phyloP scores from a whole-genome alignment of 176 grass and related monocot species.

The Olyra latifolia region DNA sequence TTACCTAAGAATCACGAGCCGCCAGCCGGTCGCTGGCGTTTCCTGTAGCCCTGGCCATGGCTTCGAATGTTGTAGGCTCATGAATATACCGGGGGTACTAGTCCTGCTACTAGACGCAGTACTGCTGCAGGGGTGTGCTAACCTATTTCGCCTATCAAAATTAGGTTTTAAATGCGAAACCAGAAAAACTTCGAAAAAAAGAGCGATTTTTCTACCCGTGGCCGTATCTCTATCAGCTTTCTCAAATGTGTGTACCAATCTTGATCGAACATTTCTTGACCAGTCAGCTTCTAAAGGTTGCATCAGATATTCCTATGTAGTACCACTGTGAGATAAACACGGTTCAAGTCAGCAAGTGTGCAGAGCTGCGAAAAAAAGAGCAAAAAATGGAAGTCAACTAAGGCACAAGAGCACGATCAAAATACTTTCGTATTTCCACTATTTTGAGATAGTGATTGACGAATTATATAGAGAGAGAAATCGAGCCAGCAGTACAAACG shows the following conservation, averaged over 20 bases:
- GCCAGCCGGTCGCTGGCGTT: neutral
- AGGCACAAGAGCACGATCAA: neutral
- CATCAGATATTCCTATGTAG: neutral
- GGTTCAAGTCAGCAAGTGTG: neutral
- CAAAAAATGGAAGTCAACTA: neutral
- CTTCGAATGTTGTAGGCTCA: neutral
- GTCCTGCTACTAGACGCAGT: neutral
- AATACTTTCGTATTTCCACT: neutral
- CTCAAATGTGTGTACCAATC: neutral
- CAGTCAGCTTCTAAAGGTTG: neutral
- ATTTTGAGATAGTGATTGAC: neutral
- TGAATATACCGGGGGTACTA: neutral
- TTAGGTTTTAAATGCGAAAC: neutral
- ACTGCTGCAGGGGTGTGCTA: neutral
- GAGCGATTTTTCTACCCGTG: neutral
- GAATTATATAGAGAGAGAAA: neutral
- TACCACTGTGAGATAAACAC: too few species aligned
- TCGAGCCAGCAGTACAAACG: neutral
- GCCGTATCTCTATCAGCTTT: neutral
- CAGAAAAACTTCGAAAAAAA: neutral
- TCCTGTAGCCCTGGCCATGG: neutral
- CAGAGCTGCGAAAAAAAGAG: neutral
- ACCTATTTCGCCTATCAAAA: neutral
- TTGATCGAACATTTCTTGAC: neutral
- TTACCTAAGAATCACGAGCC: neutral